Evolutionary conservation across 345 rosid species (phyloP).

Genomic region (Murraya koenigii): DNA sequence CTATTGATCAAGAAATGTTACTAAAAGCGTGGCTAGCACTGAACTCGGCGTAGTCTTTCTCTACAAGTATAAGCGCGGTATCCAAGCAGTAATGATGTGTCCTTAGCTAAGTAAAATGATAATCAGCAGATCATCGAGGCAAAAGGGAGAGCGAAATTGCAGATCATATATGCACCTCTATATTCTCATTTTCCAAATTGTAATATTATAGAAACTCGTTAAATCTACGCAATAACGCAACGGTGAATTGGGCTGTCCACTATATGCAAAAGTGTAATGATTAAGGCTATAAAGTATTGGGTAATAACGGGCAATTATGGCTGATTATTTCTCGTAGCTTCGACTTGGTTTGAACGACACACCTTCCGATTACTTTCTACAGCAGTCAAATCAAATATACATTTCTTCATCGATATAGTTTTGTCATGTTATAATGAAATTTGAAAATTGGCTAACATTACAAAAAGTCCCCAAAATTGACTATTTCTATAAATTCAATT

Average conservation of each 20-base stretch:
- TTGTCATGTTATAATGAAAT: too few relatives aligned
- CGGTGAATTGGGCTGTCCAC: neutral
- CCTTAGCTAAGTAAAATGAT: neutral
- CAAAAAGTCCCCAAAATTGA: too few relatives aligned
- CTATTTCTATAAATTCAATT: too few relatives aligned
- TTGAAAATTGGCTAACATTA: too few relatives aligned
- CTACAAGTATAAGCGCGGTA: neutral
- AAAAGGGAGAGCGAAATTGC: neutral
- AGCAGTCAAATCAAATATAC: too few relatives aligned
- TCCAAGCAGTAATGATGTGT: conserved; percentile 11
- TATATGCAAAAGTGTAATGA: neutral
- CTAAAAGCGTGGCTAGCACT: conserved; percentile 1
- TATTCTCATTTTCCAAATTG: neutral
- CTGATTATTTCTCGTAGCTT: too few relatives aligned
- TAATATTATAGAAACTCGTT: neutral
- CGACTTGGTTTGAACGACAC: too few relatives aligned
- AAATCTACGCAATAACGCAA: neutral
- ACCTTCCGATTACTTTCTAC: too few relatives aligned
- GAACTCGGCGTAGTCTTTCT: neutral
- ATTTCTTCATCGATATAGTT: too few relatives aligned
- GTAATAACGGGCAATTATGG: too few relatives aligned
- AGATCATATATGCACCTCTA: neutral
- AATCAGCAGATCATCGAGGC: neutral
- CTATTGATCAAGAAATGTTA: conserved; percentile 11
- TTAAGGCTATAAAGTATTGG: too few relatives aligned